These are phyloP conservation scores for Echria macrotheca DNA, from an alignment of 495 filamentous ascomycete genomes.

Conservation along the genomic window DNA sequence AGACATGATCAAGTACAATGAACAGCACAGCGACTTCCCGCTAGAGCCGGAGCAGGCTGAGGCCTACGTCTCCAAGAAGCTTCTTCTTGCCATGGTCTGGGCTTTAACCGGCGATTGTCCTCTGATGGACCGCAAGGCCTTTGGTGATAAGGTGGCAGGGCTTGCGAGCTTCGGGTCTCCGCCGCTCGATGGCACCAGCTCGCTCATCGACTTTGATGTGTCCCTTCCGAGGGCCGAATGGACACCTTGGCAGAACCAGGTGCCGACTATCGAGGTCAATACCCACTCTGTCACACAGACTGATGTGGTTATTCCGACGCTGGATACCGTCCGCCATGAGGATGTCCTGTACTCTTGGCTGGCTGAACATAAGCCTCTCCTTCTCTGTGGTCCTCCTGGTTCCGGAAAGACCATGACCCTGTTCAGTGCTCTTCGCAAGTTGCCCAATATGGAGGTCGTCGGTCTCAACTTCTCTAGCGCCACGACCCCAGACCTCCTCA, in stretches of 20 bases:
- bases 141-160: slow-evolving; percentile 74
- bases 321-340: slow-evolving; percentile 95
- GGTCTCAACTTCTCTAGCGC: slow-evolving; percentile 99
- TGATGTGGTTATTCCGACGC: slow-evolving; percentile 93
- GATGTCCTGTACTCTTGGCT: slow-evolving; percentile 98
- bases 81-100: slow-evolving; percentile 88
- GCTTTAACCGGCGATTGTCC: slow-evolving; percentile 94
- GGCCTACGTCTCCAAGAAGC: slow-evolving; percentile 83
- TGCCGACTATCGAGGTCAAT: slow-evolving; percentile 91
- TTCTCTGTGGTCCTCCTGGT: slow-evolving; percentile 94
- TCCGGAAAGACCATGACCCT: slow-evolving; percentile 99
- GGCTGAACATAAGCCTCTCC: slow-evolving; percentile 92
- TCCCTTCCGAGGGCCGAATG: slow-evolving; percentile 80
- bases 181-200: slow-evolving; percentile 63
- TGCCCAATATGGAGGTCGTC: slow-evolving; percentile 97
- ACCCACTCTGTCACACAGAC: slow-evolving; percentile 96
- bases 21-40: slow-evolving; percentile 89
- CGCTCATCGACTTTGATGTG: slow-evolving; percentile 93
- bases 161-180: slow-evolving; percentile 82
- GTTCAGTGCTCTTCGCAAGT: slow-evolving; percentile 90
- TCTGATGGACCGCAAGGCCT: slow-evolving; percentile 75
- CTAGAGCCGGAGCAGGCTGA: slow-evolving; percentile 85
- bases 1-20: slow-evolving; percentile 90
- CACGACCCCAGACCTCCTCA: slow-evolving; percentile 91
- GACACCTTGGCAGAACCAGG: slow-evolving; percentile 88